Evolutionary conservation across 495 filamentous ascomycete species (phyloP), one percentile per base, ranked within the genome.

Genomic region (Talaromyces wortmannii): DNA sequence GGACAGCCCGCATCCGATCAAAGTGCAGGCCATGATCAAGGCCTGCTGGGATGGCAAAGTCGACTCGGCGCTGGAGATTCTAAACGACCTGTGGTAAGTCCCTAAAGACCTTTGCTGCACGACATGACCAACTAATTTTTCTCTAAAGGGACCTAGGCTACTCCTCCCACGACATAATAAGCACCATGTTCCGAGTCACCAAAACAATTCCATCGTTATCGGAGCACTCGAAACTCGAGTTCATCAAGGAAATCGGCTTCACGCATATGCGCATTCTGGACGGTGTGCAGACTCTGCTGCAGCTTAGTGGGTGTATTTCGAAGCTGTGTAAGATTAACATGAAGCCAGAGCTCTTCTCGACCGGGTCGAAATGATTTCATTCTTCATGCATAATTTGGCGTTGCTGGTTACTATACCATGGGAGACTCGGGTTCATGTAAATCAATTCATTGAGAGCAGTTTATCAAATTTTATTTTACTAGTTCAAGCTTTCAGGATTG

Each of bases 181-280:
- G 87, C 67, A 97, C 92, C 23, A 99, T 99, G 94, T 99, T 99
- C 73, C 84, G 86, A 62, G 94, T 99, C 53, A 97, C 95, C 17
- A 99, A 99, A 75, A 94, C 90, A 5, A 88, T 96, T 45, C 85
- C 88, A 1, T 86, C 84, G 2, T 74, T 99, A 45, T 92, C 89
- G 50, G 94, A 99, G 73, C 90, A 97, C 69, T 80, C 90, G 17
- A 94, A 96, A 71, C 73, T 99, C 52, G 90, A 96, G 64, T 97
- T 99, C 59, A 95, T 97, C 63, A 89, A 88, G 68, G 95, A 97
- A 71, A 97, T 99, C 68, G 94, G 94, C 13, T 99, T 99, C 68
- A 96, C 95, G 13, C 94, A 99, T 64, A 99, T 99, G 94, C 89
- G 95, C 61, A 92, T 99, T 52, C 74, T 97, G 43, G 94, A 99